Evolutionary conservation across 2,329 filamentous ascomycete genomes (phyloP).

Genomic region (Cytospora chrysosperma): DNA sequence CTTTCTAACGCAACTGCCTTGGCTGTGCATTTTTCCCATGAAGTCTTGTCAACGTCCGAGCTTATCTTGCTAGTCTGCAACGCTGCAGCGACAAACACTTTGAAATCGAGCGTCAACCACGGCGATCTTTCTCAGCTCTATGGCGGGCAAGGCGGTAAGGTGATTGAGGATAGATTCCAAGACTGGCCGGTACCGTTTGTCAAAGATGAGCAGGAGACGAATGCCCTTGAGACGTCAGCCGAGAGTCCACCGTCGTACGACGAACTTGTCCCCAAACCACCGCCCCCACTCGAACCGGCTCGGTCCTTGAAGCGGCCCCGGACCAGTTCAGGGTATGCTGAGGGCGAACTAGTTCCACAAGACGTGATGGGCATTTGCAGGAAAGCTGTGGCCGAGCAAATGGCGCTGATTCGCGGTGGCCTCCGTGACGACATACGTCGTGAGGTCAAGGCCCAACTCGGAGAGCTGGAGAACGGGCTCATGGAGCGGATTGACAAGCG

Average conservation of each 20-base stretch:
- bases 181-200: background rate
- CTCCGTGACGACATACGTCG: background rate
- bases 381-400: background rate
- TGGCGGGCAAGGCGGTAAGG: background rate
- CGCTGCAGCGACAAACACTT: background rate
- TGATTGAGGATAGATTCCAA: background rate
- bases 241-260: slow-evolving; percentile 4
- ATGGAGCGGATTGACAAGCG: background rate
- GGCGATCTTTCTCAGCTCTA: background rate
- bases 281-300: background rate
- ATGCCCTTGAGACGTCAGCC: background rate
- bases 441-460: background rate
- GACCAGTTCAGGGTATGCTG: background rate
- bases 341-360: background rate
- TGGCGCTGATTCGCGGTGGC: background rate
- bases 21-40: background rate
- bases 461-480: slow-evolving; percentile 1
- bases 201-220: background rate
- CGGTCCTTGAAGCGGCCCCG: background rate
- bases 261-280: background rate
- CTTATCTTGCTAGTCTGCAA: background rate
- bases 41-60: background rate
- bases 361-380: background rate
- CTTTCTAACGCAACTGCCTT: background rate
- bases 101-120: background rate